Conservation (phyloP, 2,329 filamentous ascomycete species). For the Verticillium albo-atrum region DNA sequence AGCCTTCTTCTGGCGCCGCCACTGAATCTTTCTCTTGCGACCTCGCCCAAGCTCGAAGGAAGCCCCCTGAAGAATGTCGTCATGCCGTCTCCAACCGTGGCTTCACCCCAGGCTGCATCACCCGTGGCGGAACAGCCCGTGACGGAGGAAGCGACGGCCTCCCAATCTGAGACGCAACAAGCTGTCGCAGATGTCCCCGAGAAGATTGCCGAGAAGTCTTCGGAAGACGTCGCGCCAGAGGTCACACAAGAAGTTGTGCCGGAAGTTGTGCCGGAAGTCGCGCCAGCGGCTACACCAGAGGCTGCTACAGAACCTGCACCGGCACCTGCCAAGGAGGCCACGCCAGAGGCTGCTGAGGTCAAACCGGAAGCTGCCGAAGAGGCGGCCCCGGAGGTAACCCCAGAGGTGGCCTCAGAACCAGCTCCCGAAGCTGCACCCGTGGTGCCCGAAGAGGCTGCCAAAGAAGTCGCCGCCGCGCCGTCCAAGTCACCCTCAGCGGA, state of each 20-base stretch:
- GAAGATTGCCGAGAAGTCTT: not conserved
- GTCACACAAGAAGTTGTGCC: not conserved
- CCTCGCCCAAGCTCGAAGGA: slow-evolving; percentile 36
- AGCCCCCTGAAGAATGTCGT: slow-evolving; percentile 51
- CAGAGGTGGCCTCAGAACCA: not conserved
- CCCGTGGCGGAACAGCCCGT: not conserved
- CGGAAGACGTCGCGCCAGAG: not conserved
- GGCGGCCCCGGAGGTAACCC: not conserved
- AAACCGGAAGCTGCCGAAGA: not conserved
- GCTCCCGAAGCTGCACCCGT: not conserved
- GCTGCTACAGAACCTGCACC: not conserved
- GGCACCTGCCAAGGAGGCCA: not conserved
- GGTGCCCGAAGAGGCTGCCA: not conserved
- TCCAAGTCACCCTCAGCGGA: not conserved
- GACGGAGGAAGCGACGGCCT: not conserved
- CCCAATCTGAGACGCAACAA: not conserved
- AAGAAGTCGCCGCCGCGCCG: not conserved
- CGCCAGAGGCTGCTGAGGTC: not conserved
- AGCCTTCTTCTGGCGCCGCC: slow-evolving; percentile 27
- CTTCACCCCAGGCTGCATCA: slow-evolving; percentile 15
- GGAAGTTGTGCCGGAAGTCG: not conserved
- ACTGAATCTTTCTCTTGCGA: slow-evolving; percentile 16
- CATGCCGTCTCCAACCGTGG: slow-evolving; percentile 39
- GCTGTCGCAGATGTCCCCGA: not conserved
- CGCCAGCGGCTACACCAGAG: not conserved